Percentiles rank a stretch among this genome's conserved stretches.
Conservation (phyloP, 345 rosid species). For the Capsella bursapastoris region DNA sequence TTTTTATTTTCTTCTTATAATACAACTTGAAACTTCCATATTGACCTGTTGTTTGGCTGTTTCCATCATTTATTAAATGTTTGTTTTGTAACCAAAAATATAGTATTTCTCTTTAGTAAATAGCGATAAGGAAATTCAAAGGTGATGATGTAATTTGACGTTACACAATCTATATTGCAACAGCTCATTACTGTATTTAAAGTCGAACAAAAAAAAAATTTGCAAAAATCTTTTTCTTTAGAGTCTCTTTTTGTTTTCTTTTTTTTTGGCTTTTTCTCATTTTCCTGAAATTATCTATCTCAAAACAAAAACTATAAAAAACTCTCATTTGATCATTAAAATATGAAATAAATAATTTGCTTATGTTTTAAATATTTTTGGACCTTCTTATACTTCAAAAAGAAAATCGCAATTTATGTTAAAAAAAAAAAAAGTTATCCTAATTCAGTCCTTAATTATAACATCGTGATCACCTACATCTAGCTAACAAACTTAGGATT, state of each 20-base stretch:
- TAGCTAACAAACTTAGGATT: neutral
- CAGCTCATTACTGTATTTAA: conserved; percentile 6
- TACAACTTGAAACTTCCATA: conserved; percentile 40
- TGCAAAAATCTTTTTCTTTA: conserved; percentile 11
- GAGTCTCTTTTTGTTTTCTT: neutral
- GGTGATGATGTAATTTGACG: conserved; percentile 37
- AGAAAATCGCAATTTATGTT: too few species aligned
- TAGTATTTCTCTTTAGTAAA: neutral
- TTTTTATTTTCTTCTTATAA: conserved; percentile 28
- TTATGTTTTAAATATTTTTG: neutral
- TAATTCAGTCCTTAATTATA: neutral
- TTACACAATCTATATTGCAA: conserved; percentile 19
- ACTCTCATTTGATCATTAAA: too few species aligned
- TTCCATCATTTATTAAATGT: neutral
- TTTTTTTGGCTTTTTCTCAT: neutral
- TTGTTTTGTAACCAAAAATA: neutral
- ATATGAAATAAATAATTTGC: too few species aligned
- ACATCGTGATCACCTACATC: conserved; percentile 18
- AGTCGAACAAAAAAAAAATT: neutral
- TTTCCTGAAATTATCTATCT: neutral
- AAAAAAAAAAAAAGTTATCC: neutral
- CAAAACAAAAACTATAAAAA: too few species aligned
- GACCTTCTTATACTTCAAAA: neutral
- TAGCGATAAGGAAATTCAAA: conserved; percentile 29
- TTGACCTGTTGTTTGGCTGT: conserved; percentile 35